A percentile compares a stretch with the other conserved stretches of the same genome.
These are phyloP conservation scores for Fraxinus xanthoxyloides DNA, from an alignment of 305 asterid genomes.

Conservation along the genomic window DNA sequence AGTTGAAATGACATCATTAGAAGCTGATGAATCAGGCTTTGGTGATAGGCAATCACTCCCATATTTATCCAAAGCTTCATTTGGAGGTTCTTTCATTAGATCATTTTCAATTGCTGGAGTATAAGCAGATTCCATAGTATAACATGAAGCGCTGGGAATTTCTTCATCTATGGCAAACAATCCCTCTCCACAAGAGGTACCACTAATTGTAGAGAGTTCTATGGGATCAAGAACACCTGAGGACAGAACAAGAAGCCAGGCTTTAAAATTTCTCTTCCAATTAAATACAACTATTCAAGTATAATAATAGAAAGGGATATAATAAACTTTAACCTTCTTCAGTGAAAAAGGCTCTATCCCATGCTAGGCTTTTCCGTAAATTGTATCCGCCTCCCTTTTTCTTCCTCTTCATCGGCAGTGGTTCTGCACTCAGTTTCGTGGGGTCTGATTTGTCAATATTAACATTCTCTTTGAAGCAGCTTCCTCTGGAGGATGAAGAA, in stretches of 20 bases:
- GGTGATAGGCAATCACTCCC: constrained; percentile 35
- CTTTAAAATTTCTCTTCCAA: constrained; percentile 18
- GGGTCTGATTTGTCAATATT: constrained; percentile 49
- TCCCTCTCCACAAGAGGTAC: constrained; percentile 51
- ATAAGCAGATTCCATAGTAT: constrained; percentile 21
- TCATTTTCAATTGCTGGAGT: constrained; percentile 29
- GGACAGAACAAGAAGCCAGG: constrained; percentile 24
- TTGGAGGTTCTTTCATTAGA: constrained; percentile 29
- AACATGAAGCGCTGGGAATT: constrained; percentile 31
- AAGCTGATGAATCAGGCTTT: constrained; percentile 41
- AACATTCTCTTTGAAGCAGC: constrained; percentile 66
- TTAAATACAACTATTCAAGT: not conserved
- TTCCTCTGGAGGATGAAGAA: constrained; percentile 35
- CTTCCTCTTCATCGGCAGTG: constrained; percentile 82
- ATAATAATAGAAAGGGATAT: constrained; percentile 7
- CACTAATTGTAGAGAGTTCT: constrained; percentile 76
- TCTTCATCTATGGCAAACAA: constrained; percentile 43
- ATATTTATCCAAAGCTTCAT: constrained; percentile 28
- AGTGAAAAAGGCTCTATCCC: constrained; percentile 92
- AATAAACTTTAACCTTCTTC: constrained; percentile 66
- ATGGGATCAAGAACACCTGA: constrained; percentile 84
- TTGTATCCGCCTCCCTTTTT: constrained; percentile 66
- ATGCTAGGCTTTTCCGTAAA: constrained; percentile 87
- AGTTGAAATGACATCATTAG: constrained; percentile 27
- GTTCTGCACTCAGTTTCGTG: constrained; percentile 65